Evolutionary conservation across 192 early-diverging fungal genomes (phyloP).

Genomic region (Mortierella antarctica): DNA sequence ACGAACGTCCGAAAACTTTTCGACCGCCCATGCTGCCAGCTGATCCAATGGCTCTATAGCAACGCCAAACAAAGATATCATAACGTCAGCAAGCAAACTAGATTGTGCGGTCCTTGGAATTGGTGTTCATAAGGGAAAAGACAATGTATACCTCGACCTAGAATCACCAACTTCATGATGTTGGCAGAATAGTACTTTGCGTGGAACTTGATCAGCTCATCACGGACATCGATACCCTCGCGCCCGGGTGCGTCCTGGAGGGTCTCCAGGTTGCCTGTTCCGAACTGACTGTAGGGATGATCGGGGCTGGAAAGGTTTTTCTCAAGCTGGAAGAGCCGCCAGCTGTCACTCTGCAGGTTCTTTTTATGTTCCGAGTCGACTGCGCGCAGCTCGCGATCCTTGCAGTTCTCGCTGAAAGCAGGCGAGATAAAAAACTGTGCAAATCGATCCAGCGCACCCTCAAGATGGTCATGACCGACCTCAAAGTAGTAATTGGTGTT

Average conservation of each 20-base stretch:
- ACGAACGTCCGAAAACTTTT: conserved; percentile 80
- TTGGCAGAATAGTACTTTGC: conserved; percentile 92
- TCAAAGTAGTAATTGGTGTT: conserved; percentile 94
- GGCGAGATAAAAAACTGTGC: conserved; percentile 95
- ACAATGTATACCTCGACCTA: conserved; percentile 72
- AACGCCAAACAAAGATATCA: not conserved
- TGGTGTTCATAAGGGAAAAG: not conserved
- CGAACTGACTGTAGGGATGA: conserved; percentile 92
- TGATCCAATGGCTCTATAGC: conserved; percentile 84
- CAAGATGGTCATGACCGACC: conserved; percentile 68
- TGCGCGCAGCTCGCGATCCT: conserved; percentile 92
- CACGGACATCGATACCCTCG: conserved; percentile 84
- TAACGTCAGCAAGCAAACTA: not conserved
- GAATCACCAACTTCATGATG: conserved; percentile 92
- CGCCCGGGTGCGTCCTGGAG: conserved; percentile 72
- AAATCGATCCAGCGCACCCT: conserved; percentile 74
- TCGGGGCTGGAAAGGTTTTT: conserved; percentile 79
- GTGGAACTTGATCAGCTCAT: conserved; percentile 89
- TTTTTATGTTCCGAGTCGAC: conserved; percentile 98
- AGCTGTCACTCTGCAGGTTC: conserved; percentile 91
- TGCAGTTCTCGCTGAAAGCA: conserved; percentile 87
- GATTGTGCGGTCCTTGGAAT: too few relatives aligned
- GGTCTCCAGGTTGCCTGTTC: conserved; percentile 91
- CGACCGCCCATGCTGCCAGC: conserved; percentile 85
- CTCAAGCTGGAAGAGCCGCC: conserved; percentile 91